phyloP scores from a whole-genome alignment of 805 yeast genomes.

The Suhomyces prunicola region DNA sequence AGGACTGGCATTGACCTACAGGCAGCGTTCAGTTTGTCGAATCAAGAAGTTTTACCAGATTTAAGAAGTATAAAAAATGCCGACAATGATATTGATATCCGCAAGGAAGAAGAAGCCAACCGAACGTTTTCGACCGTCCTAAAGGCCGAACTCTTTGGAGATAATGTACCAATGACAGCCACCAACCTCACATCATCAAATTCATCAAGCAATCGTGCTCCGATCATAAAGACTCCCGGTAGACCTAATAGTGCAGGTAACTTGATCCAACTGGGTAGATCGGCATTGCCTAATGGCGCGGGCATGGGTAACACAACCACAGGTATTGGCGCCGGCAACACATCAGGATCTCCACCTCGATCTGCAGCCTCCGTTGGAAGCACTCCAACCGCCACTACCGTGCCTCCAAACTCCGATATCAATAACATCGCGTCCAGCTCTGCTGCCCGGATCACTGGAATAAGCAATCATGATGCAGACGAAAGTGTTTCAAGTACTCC shows the following conservation, averaged over 20 bases:
- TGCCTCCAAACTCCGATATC: conserved; percentile 20
- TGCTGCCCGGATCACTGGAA: neutral
- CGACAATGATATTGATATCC: conserved; percentile 62
- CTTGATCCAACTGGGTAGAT: conserved; percentile 5
- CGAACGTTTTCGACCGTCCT: conserved; percentile 81
- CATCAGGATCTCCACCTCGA: conserved; percentile 8
- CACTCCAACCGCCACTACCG: conserved; percentile 9
- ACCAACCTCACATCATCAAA: conserved; percentile 24
- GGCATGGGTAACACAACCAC: neutral
- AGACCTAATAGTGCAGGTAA: conserved; percentile 6
- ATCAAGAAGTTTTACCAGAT: conserved; percentile 42
- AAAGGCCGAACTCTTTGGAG: conserved; percentile 90
- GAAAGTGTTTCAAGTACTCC: conserved; percentile 33
- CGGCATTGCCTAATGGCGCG: neutral
- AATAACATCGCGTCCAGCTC: conserved; percentile 11
- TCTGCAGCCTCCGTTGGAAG: conserved; percentile 4
- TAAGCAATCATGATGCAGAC: neutral
- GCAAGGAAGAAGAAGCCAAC: conserved; percentile 79
- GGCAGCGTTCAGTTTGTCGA: conserved; percentile 68
- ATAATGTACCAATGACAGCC: conserved; percentile 59
- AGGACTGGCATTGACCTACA: conserved; percentile 84
- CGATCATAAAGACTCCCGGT: conserved; percentile 5
- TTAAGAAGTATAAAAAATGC: conserved; percentile 26
- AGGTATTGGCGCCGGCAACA: neutral
- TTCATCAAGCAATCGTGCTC: conserved; percentile 2